phyloP scores from a whole-genome alignment of 805 yeast species.

The Metschnikowia cerradonensis region DNA sequence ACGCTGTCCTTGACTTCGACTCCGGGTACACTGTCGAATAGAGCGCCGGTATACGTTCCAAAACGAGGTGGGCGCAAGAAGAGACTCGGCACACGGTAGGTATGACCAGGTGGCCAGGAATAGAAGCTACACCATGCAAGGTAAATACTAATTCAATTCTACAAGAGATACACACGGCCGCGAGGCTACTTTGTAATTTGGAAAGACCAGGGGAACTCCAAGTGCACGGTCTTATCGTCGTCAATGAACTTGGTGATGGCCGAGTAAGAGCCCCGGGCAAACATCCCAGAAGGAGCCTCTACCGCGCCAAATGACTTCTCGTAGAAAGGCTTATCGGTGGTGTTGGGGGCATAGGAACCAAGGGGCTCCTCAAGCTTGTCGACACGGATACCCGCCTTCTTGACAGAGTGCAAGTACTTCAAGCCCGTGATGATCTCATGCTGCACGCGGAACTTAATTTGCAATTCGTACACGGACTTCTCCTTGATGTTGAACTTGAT shows the following conservation, averaged over 20 bases:
- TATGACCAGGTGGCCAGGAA: too few species aligned
- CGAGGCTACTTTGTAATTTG: constrained; percentile 61
- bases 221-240: constrained; percentile 74
- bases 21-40: constrained; percentile 2
- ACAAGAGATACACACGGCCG: neutral
- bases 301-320: constrained; percentile 53
- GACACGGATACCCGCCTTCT: constrained; percentile 82
- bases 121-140: neutral
- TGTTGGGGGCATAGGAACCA: constrained; percentile 89
- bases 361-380: constrained; percentile 83
- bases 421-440: constrained; percentile 90
- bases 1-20: too few species aligned
- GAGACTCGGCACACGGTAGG: constrained; percentile 13
- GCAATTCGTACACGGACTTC: constrained; percentile 66
- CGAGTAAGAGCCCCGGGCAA: constrained; percentile 82
- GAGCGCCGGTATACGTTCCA: constrained; percentile 36
- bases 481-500: constrained; percentile 76
- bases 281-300: constrained; percentile 87
- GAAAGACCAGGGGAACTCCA: constrained; percentile 80
- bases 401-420: constrained; percentile 77
- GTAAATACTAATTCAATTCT: neutral
- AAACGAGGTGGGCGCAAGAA: constrained; percentile 17
- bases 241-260: constrained; percentile 82
- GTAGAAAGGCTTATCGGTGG: constrained; percentile 73
- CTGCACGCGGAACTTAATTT: constrained; percentile 77